Evolutionary conservation across 371 early-diverging fungal genomes (phyloP), one percentile per base, ranked within the genome.

Genomic region (Apophysomyces variabilis): DNA sequence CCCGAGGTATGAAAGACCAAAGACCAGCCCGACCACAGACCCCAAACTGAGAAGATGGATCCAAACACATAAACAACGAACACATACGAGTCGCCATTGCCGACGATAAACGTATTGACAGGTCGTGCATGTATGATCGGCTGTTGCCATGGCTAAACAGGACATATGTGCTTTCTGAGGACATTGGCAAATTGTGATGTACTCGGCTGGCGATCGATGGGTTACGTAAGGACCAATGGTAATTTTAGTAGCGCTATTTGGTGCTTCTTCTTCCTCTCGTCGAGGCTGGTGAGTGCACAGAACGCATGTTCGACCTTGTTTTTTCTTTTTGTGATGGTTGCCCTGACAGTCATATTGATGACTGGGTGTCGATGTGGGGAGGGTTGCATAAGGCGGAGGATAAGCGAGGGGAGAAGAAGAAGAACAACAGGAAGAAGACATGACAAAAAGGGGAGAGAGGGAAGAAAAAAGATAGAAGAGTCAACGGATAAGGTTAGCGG

Each of bases 1-100:
- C 5, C 80, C 80, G 9, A 79, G 38, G 26, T 72, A 63, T 1
- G 75, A 69, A 13, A 79, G 66, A 1, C 80, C 80, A 71, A 77
- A 74, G 0, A 77, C 58, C 4, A 79, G 65, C 1, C 70, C 80
- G 7, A 79, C 64, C 0, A 68, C 68, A 4, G 80, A 79, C 1
- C 38, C 73, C 1, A 77, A 46, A 65, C 77, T 77, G 4, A 79
- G 44, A 7, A 75, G 1, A 58, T 77, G 77, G 4, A 61, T 58
- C 7, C 16, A 13, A 4, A 64, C 44, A 9, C 73, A 71, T 0
- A 71, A 13, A 7, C 66, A 36, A 26, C 70, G 71, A 12, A 70
- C 21, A 1, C 62, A 35, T 11, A 44, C 39, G 14, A 75, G 46
- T 21, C 68, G 71, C 39, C 59, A 62, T 26, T 60, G 66, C 1